These are phyloP conservation scores for Apiospora arundinis DNA, from an alignment of 2,329 filamentous ascomycete species.

Conservation along the genomic window DNA sequence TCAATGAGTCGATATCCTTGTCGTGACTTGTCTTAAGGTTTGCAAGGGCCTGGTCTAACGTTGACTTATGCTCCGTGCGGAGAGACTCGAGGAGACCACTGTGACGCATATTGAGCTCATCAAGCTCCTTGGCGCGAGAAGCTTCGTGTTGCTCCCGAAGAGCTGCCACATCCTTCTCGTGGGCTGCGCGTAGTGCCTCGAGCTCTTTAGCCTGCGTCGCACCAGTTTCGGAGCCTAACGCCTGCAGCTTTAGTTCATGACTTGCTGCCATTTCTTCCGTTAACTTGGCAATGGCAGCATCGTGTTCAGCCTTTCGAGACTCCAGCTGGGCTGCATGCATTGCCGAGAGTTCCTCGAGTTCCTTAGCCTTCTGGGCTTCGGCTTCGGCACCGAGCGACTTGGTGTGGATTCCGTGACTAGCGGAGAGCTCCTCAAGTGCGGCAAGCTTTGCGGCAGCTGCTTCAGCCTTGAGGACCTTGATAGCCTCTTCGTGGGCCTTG, in stretches of 20 bases:
- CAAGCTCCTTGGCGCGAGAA: conserved; percentile 28
- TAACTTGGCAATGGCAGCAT: conserved; percentile 28
- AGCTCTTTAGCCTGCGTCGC: conserved; percentile 30
- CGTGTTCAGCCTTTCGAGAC: conserved; percentile 24
- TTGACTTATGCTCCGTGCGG: conserved; percentile 27
- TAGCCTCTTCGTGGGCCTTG: conserved; percentile 23
- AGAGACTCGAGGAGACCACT: conserved; percentile 31
- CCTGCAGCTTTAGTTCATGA: conserved; percentile 31
- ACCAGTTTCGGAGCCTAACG: conserved; percentile 29
- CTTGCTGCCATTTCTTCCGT: conserved; percentile 29
- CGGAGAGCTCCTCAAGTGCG: conserved; percentile 30
- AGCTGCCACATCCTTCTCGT: conserved; percentile 29
- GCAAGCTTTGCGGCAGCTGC: conserved; percentile 28
- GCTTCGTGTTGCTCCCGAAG: conserved; percentile 32
- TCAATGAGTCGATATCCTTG: conserved; percentile 34
- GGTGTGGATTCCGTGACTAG: conserved; percentile 27
- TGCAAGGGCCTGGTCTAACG: conserved; percentile 24
- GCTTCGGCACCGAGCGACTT: conserved; percentile 29
- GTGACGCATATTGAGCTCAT: conserved; percentile 34
- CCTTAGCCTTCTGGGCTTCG: conserved; percentile 27
- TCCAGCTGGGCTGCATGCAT: conserved; percentile 21
- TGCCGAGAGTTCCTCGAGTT: conserved; percentile 28
- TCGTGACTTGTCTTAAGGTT: conserved; percentile 30
- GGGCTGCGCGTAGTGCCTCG: conserved; percentile 28
- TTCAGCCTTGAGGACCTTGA: conserved; percentile 26